Conservation (phyloP, 192 early-diverging fungal genomes). For the Backusella morwellensis region DNA sequence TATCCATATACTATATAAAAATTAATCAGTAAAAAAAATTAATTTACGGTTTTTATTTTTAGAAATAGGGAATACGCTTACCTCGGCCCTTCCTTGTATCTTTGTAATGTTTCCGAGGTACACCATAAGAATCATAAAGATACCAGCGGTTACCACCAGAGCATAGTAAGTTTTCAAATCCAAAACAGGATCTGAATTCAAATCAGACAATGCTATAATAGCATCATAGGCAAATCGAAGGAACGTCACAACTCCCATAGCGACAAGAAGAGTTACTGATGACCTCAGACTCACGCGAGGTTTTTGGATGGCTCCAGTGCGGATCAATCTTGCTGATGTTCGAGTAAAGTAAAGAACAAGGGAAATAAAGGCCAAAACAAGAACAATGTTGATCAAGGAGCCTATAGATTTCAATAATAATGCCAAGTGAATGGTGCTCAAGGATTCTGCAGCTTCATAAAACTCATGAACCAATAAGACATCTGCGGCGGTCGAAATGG, state of each 20-base stretch:
- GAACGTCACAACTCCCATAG: background rate
- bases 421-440: background rate
- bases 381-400: background rate
- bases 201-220: background rate
- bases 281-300: background rate
- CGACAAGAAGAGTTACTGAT: background rate
- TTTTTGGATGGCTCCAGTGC: background rate
- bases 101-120: conserved; percentile 1
- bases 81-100: background rate
- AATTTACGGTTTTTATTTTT: background rate
- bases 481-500: background rate
- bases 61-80: background rate
- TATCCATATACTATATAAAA: background rate
- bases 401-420: background rate
- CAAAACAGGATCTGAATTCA: background rate
- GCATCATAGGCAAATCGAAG: background rate
- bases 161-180: conserved; percentile 1
- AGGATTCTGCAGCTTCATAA: background rate
- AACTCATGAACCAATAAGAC: background rate
- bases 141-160: background rate
- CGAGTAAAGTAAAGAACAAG: background rate
- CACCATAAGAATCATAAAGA: conserved; percentile 3
- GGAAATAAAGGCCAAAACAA: background rate
- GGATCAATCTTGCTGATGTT: background rate
- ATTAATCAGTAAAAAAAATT: background rate